Evolutionary conservation across 2,329 filamentous ascomycete species (phyloP), one percentile per base, ranked within the genome.

Genomic region (Fusarium keratoplasticum): DNA sequence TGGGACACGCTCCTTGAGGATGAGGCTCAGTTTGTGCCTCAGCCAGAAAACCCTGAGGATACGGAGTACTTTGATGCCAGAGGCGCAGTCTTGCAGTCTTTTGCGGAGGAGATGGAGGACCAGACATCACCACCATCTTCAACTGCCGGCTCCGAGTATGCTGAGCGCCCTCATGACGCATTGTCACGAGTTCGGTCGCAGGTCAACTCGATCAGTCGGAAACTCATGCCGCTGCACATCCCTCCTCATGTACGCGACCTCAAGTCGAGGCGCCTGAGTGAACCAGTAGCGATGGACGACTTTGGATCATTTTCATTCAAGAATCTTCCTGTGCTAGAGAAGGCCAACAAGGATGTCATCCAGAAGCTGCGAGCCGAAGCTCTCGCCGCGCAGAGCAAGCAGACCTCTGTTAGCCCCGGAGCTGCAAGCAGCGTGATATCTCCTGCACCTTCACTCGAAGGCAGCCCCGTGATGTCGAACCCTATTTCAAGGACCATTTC

Each of bases 271-370:
- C 89, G 96, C 76, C 87, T 98, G 42, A 98, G 96, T 81, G 96
- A 99, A 82, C 96, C 96, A 1, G 91, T 96, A 18, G 89, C 91
- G 35, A 89, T 92, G 1, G 96, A 99, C 81, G 97, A 99, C 81
- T 99, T 99, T 86, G 96, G 96, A 35, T 95, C 91, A 72, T 99
- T 99, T 83, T 91, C 95, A 42, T 99, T 98, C 87, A 99, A 99
- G 85, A 99, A 99, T 78, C 85, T 99, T 58, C 95, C 96, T 0
- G 96, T 98, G 22, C 87, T 99, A 20, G 96, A 98, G 79, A 98
- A 98, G 82, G 96, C 96, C 64, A 99, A 99, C 84, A 99, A 99
- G 81, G 96, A 99, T 78, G 95, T 98, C 33, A 98, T 99, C 35
- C 95, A 98, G 78, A 98, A 98, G 82, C 87, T 99, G 66, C 92